Base-by-base conservation (phyloP, 306 rosid species). In the Rosa multiflora region DNA sequence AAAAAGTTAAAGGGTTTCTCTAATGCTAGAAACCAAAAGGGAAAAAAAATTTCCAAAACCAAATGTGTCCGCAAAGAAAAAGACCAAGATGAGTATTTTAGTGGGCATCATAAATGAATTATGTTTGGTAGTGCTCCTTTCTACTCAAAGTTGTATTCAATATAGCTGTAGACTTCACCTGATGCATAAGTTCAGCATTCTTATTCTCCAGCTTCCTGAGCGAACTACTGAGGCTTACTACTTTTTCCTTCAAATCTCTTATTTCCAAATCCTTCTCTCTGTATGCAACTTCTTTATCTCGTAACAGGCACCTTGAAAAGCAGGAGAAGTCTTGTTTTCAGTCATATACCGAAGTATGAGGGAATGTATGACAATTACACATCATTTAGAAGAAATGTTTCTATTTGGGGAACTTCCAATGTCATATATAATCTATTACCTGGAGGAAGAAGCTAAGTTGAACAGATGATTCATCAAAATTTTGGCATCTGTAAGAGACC, bases 401-500 rank as follows among this genome's bases (percentile, higher is more conserved):
- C 0, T 43, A 2, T 21, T 43, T 9, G 15, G 15, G 44, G 8
- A 69, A 80, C 76, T 59, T 75, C 42, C 11, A 44, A 44, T 44
- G 11, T 32, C 37, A n/a, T 15, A 17, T 23, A 20, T 8, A 69
- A 76, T 73, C 67, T 68, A 59, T 52, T 85, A 93, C 99, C 99
- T 93, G 74, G 97, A 91, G 61, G 97, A 89, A 68, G 97, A 93
- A 73, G 99, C 91, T 70, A 93, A 77, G 80, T 96, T 88, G 87
- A 96, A 93, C 82, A 96, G 86, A 86, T 83, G 86, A 75, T 96
- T 93, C 98, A 96, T 91, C 82, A 96, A 77, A 84, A 88, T 93
- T 81, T 93, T 96, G 77, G 99, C 98, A 72, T 96, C 99, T 68
- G 90, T 85, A 70, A 96, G 97, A 52, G 96, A 85, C 20, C 99